Evolutionary conservation across 2,329 filamentous ascomycete genomes (phyloP), one percentile per base, ranked within the genome.

Genomic region (Scedosporium apiospermum): DNA sequence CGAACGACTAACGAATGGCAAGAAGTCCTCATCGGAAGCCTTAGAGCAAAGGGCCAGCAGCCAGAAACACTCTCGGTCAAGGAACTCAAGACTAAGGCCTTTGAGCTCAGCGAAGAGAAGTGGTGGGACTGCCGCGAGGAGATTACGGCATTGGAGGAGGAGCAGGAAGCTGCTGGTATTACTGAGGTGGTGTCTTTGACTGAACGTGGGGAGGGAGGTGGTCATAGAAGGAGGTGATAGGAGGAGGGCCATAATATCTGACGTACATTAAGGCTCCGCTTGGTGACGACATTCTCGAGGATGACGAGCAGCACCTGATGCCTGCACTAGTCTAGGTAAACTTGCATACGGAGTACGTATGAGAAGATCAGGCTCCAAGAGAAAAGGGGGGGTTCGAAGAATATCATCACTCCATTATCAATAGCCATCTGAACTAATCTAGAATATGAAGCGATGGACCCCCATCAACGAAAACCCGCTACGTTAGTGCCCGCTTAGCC

Each of bases 101-200:
- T 97, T 73, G 88, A 91, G 71, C 82, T 91, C 66, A 93, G 93
- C 49, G 95, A 99, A 75, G 90, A 93, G 77, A 96, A 96, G 74
- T 99, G 95, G 95, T 99, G 95, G 95, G 95, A 97, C 79, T 92
- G 89, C 72, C 84, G 95, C 69, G 95, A 99, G 77, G 93, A 98
- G 77, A 90, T 99, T 67, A 89, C 88, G 62, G 89, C 86, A 6
- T 75, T 98, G 70, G 95, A 99, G 76, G 93, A 97, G 75, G 93
- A 97, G 77, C 92, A 98, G 78, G 93, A 97, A 75, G 93, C 90
- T 58, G 91, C 92, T 41, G 93, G 95, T 9, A 97, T 98, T 73
- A 90, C 92, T 16, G 95, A 98, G 77, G 91, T 98, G 53, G 90
- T 98, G 62, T 95, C 88, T 71, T 78, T 98, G 70, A 87, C 88